phyloP scores from a whole-genome alignment of 2,329 filamentous ascomycete species.

The Colletotrichum abscissum region DNA sequence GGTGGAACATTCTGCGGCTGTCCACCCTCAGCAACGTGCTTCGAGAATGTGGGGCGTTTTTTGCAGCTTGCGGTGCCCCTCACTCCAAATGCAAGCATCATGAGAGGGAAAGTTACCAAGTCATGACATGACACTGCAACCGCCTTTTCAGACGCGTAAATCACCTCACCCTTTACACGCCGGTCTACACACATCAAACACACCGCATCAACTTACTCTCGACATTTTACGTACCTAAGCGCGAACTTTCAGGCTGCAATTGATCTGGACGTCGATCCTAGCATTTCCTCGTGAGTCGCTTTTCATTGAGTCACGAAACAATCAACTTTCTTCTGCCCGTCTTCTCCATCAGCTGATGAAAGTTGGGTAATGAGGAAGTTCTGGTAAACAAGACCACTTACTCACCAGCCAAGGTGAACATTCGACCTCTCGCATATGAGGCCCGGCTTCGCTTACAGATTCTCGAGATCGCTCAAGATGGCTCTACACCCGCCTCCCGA shows the following conservation, averaged over 20 bases:
- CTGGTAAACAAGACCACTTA: not conserved
- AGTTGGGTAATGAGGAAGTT: not conserved
- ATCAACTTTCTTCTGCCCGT: too few relatives aligned
- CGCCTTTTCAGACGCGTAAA: not conserved
- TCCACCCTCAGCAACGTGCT: not conserved
- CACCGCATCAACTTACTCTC: too few relatives aligned
- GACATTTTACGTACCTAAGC: too few relatives aligned
- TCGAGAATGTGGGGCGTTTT: constrained; percentile 23
- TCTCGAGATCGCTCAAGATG: constrained; percentile 49
- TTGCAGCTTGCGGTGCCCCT: constrained; percentile 11
- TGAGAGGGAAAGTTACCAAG: constrained; percentile 8
- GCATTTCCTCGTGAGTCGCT: not conserved
- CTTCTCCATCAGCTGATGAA: not conserved
- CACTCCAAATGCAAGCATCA: constrained; percentile 28
- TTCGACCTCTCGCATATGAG: constrained; percentile 5
- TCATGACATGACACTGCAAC: constrained; percentile 22
- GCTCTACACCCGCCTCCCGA: constrained; percentile 55
- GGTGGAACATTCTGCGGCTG: constrained; percentile 29
- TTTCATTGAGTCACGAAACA: not conserved
- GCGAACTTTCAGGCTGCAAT: too few relatives aligned
- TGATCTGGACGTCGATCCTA: not conserved
- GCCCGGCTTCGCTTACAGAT: constrained; percentile 14
- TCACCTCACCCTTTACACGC: not conserved
- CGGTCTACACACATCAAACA: not conserved
- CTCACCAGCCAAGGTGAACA: too few relatives aligned